Base-by-base conservation (phyloP, 768 basidiomycete genomes). In the Termitomyces sp. region DNA sequence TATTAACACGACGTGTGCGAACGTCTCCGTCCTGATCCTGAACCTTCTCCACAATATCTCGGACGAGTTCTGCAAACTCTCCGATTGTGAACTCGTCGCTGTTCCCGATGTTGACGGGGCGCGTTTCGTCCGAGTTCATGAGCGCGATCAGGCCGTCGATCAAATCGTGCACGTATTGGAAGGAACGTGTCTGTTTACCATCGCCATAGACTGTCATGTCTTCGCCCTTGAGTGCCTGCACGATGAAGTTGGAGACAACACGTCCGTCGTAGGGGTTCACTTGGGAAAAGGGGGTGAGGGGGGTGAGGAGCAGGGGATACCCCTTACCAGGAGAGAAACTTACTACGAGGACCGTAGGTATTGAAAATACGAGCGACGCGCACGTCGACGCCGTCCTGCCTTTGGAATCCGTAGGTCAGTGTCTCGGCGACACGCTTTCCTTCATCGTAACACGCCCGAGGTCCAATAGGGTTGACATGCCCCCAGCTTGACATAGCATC, bases 351-450 rank as follows among this genome's bases (percentile, higher is more conserved):
- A 70, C 91, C 93, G 65, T 91, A 96, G 21, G 93, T 95, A 71
- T 99, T 99, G 82, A 99, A 99, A 66, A 99, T 99, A 62, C 97
- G 91, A 3, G 95, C 95, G 41, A 99, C 95, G 54, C 95, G 88
- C 53, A 98, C 92, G 64, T 98, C 92, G 59, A 99, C 95, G 54
- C 87, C 86, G 68, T 98, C 94, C 71, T 97, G 97, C 57, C 90
- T 82, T 62, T 92, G 89, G 80, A 90, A 98, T 40, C 95, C 95
- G 67, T 98, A 99, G 7, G 96, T 95, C 62, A 99, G 74, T 17
- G 96, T 97, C 76, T 99, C 97, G 40, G 97, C 96, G 38, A 98
- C 96, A 65, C 97, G 94, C 77, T 99, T 99, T 48, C 97, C 97
- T 75, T 99, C 97, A 68, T 99, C 97, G 69, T 99, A 99, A 74